These are phyloP conservation scores for Mentha longifolia DNA, from an alignment of 257 asterid genomes.

Conservation along the genomic window DNA sequence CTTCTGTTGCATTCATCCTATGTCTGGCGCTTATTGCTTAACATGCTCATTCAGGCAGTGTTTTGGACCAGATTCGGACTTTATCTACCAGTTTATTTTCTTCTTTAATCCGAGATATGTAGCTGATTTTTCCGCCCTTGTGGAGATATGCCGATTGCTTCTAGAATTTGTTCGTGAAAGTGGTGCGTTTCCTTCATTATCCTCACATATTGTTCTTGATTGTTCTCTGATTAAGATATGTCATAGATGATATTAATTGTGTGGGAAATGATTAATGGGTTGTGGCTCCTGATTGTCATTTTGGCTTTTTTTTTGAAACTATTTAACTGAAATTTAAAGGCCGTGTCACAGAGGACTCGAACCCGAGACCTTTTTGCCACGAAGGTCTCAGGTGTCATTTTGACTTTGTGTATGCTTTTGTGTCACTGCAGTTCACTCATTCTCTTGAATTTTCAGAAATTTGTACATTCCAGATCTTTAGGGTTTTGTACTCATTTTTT, in stretches of 20 bases:
- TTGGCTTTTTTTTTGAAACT: too few species aligned
- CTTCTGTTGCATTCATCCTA: constrained; percentile 15
- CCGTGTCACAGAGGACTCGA: too few species aligned
- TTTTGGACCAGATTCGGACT: constrained; percentile 84
- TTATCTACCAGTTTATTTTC: constrained; percentile 77
- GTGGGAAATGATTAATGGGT: neutral
- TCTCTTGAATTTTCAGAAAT: too few species aligned
- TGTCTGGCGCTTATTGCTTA: constrained; percentile 33
- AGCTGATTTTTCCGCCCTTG: constrained; percentile 79
- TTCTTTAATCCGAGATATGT: constrained; percentile 78
- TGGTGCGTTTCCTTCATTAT: constrained; percentile 56
- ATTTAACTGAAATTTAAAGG: too few species aligned
- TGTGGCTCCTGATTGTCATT: neutral
- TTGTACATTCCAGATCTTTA: neutral
- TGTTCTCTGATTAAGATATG: neutral
- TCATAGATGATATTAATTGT: neutral
- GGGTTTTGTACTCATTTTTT: neutral
- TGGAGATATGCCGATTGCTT: constrained; percentile 77
- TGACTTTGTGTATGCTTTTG: neutral
- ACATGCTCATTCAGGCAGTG: constrained; percentile 65
- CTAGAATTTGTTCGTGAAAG: constrained; percentile 60
- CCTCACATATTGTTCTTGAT: constrained; percentile 11
- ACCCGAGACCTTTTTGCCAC: too few species aligned
- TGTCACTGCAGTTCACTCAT: neutral
- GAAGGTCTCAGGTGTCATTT: neutral